Evolutionary conservation across 2,329 filamentous ascomycete genomes (phyloP).

Genomic region (Coniochaeta ligniaria): DNA sequence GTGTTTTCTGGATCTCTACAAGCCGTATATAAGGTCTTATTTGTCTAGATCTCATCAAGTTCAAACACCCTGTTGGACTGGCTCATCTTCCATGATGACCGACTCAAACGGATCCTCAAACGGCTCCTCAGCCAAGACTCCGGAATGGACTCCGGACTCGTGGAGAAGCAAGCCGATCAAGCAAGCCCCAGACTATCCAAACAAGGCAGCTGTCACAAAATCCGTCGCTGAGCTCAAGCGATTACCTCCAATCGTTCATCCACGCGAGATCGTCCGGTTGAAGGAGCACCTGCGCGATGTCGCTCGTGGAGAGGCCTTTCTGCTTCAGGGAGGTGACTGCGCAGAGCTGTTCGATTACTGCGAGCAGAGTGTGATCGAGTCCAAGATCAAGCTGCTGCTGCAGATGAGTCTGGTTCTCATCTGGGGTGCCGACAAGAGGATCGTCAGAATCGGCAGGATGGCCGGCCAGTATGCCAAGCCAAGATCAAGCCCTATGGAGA

Average conservation of each 20-base stretch:
- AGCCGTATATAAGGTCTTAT: background rate
- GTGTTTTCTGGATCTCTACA: background rate
- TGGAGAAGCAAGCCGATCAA: conserved; percentile 77
- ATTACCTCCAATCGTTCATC: conserved; percentile 73
- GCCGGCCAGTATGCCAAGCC: conserved; percentile 98
- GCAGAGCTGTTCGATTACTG: conserved; percentile 98
- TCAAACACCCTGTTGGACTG: background rate
- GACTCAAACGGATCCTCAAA: conserved; percentile 1
- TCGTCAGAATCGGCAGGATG: conserved; percentile 92
- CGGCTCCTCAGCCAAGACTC: conserved; percentile 3
- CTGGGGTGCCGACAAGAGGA: conserved; percentile 74
- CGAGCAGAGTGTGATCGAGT: conserved; percentile 79
- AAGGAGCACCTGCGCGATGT: conserved; percentile 77
- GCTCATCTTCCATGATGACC: background rate
- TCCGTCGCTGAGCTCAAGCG: conserved; percentile 58
- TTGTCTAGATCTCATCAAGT: background rate
- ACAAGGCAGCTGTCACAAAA: conserved; percentile 49
- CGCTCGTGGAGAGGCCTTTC: conserved; percentile 81
- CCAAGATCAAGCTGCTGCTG: conserved; percentile 91
- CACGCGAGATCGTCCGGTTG: conserved; percentile 71
- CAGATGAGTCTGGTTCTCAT: conserved; percentile 97
- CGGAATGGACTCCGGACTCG: conserved; percentile 52
- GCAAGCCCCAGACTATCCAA: conserved; percentile 65
- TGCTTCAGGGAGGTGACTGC: conserved; percentile 94
- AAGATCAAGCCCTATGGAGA: conserved; percentile 79